Conservation (phyloP, 2,329 filamentous ascomycete species). For the Diplodia seriata region DNA sequence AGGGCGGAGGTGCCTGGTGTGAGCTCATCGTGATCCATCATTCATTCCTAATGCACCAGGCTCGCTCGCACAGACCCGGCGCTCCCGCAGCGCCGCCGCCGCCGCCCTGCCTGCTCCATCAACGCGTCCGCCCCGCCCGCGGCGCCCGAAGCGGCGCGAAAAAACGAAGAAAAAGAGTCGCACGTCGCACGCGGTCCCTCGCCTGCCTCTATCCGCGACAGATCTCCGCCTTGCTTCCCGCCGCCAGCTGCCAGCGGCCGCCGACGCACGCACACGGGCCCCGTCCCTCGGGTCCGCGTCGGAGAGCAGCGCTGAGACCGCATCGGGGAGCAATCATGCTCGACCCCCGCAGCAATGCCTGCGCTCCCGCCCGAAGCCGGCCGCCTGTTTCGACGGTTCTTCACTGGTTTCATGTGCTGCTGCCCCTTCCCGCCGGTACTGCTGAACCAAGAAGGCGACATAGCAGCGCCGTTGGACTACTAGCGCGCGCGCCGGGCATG, state of each 20-base stretch:
- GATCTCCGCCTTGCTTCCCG: slow-evolving; percentile 27
- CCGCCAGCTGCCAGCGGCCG: slow-evolving; percentile 4
- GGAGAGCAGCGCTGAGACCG: slow-evolving; percentile 4
- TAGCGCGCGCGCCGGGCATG: slow-evolving; percentile 2
- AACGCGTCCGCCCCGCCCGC: slow-evolving; percentile 12
- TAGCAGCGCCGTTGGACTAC: slow-evolving; percentile 3
- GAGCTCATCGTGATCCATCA: slow-evolving; percentile 26
- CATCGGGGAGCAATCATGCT: slow-evolving; percentile 10
- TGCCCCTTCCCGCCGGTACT: background rate
- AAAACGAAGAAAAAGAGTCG: background rate
- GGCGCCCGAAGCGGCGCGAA: slow-evolving; percentile 8
- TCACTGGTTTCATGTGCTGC: background rate
- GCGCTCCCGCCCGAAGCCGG: slow-evolving; percentile 14
- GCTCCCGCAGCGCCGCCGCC: slow-evolving; percentile 25
- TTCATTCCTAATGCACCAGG: slow-evolving; percentile 28
- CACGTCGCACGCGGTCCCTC: slow-evolving; percentile 24
- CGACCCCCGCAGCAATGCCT: slow-evolving; percentile 24
- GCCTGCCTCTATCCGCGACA: slow-evolving; percentile 27
- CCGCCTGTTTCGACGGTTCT: slow-evolving; percentile 7
- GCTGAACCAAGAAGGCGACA: background rate
- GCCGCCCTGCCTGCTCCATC: background rate
- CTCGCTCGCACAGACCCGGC: slow-evolving; percentile 29
- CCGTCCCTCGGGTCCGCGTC: slow-evolving; percentile 24
- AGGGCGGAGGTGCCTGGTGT: slow-evolving; percentile 24
- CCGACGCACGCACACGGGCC: slow-evolving; percentile 11